These are phyloP conservation scores for Penicillium salamii DNA, from an alignment of 495 filamentous ascomycete genomes.

Conservation along the genomic window DNA sequence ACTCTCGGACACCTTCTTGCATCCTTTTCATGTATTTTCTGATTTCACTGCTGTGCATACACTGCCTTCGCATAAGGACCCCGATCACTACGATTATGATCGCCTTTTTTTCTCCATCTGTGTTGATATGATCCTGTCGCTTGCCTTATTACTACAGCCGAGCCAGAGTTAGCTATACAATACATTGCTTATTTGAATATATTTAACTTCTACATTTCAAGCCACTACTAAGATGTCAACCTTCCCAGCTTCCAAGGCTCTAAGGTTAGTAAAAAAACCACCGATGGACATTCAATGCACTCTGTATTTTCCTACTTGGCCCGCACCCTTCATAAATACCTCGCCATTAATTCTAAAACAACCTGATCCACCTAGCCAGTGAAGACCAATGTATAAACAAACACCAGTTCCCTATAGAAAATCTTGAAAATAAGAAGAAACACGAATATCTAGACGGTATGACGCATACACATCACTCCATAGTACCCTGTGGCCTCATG, in stretches of 20 bases:
- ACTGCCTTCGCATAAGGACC: constrained; percentile 9
- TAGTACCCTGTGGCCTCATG: constrained; percentile 56
- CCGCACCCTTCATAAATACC: neutral
- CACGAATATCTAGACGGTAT: constrained; percentile 4
- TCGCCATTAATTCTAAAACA: neutral
- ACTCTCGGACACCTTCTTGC: neutral
- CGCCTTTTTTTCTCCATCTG: neutral
- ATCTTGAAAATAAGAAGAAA: neutral
- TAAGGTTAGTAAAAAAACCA: too few relatives aligned
- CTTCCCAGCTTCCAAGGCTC: too few relatives aligned
- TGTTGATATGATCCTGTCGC: constrained; percentile 7
- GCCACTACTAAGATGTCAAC: too few relatives aligned
- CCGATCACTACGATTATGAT: neutral
- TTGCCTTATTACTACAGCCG: constrained; percentile 9
- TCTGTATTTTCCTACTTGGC: too few relatives aligned
- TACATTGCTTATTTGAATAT: constrained; percentile 10
- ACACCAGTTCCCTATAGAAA: constrained; percentile 3
- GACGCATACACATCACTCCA: constrained; percentile 31
- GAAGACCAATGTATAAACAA: constrained; percentile 12
- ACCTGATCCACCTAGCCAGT: constrained; percentile 5
- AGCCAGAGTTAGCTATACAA: constrained; percentile 14
- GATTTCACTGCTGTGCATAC: constrained; percentile 7
- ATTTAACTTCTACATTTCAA: neutral
- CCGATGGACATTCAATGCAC: too few relatives aligned
- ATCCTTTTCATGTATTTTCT: constrained; percentile 2